Base-by-base conservation (phyloP, 202 grass and related monocot genomes). In the Sporobolus alterniflorus region DNA sequence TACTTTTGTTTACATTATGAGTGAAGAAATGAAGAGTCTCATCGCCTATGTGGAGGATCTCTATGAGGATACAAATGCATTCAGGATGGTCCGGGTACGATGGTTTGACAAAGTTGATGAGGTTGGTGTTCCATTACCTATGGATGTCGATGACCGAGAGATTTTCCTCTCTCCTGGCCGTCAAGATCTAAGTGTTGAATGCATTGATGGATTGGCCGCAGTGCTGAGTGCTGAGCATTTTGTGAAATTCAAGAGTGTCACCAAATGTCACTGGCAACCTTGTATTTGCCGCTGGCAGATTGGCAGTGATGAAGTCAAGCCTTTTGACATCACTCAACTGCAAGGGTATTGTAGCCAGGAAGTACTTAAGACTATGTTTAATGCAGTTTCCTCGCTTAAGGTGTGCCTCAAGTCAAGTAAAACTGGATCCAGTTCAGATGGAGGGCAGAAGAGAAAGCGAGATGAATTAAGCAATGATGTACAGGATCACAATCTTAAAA, bases 31-130 rank as follows among this genome's bases (percentile, higher is more conserved):
- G 39, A 92, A 92, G 79, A 92, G 87, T 36, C 89, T 98, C n/a
- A 54, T 98, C 34, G 96, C 96, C 22, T 95, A 95, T 85, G 96
- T 95, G 75, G 92, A 98, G 83, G 96, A 98, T 89, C 80, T 98
- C 21, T 98, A 95, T 22, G 87, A 91, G 75, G 93, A 98, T 82
- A 66, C 82, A 76, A 91, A 90, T 84, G 80, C 82, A 51, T 77
- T 69, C 52, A 98, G 85, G 50, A 93, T 95, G 91, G 96, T 95
- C 40, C 89, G 73, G 15, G 87, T 98, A 64, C 89, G 77, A 76
- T 98, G 96, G 96, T 98, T 98, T 3, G 92, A 95, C 89, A 90
- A 87, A 87, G 84, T 81, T 82, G 91, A 98, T 52, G 96, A 98
- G 81, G 83, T 98, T 91, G 86, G 74, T 86, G 47, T 83, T 84